Base-by-base conservation (phyloP, 1,284 basidiomycete genomes). In the Ganoderma lingzhi region DNA sequence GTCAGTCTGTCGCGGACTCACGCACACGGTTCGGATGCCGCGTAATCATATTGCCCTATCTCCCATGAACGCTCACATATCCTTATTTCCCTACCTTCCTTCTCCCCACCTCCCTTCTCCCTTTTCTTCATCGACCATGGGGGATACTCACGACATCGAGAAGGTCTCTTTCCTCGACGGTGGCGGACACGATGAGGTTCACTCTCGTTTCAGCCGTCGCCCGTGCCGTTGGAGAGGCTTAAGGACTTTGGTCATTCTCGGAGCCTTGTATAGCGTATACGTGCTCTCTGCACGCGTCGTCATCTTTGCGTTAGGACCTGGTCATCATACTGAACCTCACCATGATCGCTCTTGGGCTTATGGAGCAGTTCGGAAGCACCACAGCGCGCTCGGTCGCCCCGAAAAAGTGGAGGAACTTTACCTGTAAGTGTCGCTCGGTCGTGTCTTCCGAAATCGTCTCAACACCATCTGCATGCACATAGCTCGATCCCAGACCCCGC, bases 401-500 rank as follows among this genome's bases (percentile, higher is more conserved):
- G 55, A 75, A 30, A 68, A 74, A 56, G 72, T 67, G 8, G 76
- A 76, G 61, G 56, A 74, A 28, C 51, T 77, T 14, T 78, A 76
- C 68, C 68, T 81, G 79, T 81, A 70, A 67, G 78, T 73, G 12
- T 45, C 9, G 19, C 19, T 10, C 12, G 2, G 17, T 4, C 2
- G 2, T 4, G 17, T 8, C 6, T 35, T 19, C 28, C 44, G 6
- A 44, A 6, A 12, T 12, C 9, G 23, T 28, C 12, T 53, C 48
- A 28, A 14, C 48, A n/a, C 48, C 5, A 5, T n/a, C 6, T 30
- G 23, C 3, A 14, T 14, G 48, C 23, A 30, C 12, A 53, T 66
- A 91, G 90, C 59, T 86, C 87, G n/a, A 80, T 90, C 23, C 90
- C 90, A 0, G 85, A 84, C 71, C 76, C 83, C 9, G 83, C 83